Evolutionary conservation across 1,284 basidiomycete species (phyloP), one percentile per base, ranked within the genome.

Genomic region (Schizophyllum amplum): DNA sequence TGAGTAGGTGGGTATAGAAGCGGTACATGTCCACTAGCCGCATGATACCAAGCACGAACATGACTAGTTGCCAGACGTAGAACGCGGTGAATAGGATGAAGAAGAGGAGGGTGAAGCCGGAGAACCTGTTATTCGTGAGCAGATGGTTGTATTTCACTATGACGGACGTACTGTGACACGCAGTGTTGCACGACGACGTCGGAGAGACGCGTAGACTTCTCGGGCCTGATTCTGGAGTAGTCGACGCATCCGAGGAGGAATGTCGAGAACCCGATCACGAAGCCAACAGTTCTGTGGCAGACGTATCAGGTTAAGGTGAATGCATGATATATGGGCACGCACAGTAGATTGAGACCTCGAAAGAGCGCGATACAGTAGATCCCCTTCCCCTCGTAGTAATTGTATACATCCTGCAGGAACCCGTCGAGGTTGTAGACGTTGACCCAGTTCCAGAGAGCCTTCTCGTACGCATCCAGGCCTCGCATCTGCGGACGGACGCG

Each of bases 391-490:
- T 92, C 87, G 68, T 99, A 99, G 70, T 98, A 99, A 54, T 81
- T 79, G 70, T 99, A 99, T 47, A 92, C 92, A 65, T 98, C 93
- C 73, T 96, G 92, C 26, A 99, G 72, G 71, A 97, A 99, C 5
- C 84, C 86, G 67, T 99, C 96, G 47, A 99, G 79, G 68, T 99
- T 96, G 67, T 93, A 92, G 6, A 98, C 92, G 68, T 99, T 99
- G 60, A 97, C 93, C 97, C 97, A 99, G 61, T 92, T 90, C 97
- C 97, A 99, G 49, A 98, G 69, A 0, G 96, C 96, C 62, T 85
- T 85, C 70, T 98, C 93, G 68, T 92, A 87, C 15, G 84, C 85
- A 65, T 92, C 88, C 57, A 95, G 68, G 2, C 91, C 90, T 52
- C 81, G 77, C 78, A 86, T 81, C 56, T 73, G 76, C 61, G 75